Evolutionary conservation across 208 protist species (phyloP).

Genomic region (Leishmania guyanensis): DNA sequence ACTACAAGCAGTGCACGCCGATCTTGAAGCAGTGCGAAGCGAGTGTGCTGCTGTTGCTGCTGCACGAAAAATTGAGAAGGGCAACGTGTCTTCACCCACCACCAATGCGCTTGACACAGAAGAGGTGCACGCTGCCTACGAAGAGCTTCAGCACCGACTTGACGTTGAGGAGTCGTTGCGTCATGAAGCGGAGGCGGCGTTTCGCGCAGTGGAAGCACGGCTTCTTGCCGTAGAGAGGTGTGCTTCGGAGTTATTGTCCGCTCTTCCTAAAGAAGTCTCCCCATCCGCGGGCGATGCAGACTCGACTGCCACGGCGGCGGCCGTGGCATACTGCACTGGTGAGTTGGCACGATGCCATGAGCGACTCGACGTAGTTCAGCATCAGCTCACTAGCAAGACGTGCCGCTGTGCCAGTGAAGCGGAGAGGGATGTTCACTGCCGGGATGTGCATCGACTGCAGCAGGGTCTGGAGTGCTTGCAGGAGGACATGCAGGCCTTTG

Average conservation of each 20-base stretch:
- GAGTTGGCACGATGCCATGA: slow-evolving; percentile 12
- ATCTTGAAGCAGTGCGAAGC: slow-evolving; percentile 10
- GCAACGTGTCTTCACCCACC: not conserved
- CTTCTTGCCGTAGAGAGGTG: not conserved
- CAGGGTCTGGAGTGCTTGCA: slow-evolving; percentile 5
- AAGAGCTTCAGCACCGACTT: slow-evolving; percentile 2
- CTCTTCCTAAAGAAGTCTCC: not conserved
- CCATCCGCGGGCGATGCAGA: not conserved
- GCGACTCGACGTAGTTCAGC: slow-evolving; percentile 17
- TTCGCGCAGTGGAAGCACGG: not conserved
- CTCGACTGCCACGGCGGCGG: not conserved
- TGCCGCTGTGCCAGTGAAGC: not conserved
- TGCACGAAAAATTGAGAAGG: not conserved
- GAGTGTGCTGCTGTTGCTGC: slow-evolving; percentile 10
- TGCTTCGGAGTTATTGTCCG: slow-evolving; percentile 4
- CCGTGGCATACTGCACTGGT: not conserved
- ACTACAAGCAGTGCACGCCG: slow-evolving; percentile 2
- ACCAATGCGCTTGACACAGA: not conserved
- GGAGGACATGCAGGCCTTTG: not conserved
- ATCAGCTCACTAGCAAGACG: not conserved
- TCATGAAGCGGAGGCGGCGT: not conserved
- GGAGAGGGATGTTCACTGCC: not conserved
- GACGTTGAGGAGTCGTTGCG: slow-evolving; percentile 8
- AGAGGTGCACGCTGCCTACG: not conserved
- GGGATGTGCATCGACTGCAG: slow-evolving; percentile 7